Conservation (phyloP, 768 basidiomycete species). For the Tulasnella sp. region DNA sequence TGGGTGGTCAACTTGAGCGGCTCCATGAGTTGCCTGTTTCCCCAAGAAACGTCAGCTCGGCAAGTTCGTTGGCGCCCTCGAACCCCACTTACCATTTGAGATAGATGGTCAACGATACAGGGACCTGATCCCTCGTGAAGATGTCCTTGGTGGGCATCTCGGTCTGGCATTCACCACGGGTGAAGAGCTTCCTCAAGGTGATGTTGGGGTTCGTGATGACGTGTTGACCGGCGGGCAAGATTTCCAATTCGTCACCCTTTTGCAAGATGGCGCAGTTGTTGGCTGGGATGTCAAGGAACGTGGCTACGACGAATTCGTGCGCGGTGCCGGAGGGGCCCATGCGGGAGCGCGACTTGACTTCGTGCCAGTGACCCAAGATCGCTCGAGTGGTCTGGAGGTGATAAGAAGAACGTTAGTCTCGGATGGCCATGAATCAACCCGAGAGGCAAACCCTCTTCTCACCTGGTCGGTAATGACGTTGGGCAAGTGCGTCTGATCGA, state of each 20-base stretch:
- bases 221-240: conserved; percentile 77
- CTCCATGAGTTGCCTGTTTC: conserved; percentile 48
- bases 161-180: conserved; percentile 71
- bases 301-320: conserved; percentile 71
- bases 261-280: conserved; percentile 85
- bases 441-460: neutral
- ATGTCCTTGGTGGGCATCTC: conserved; percentile 69
- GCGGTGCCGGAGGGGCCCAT: conserved; percentile 40
- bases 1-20: conserved; percentile 71
- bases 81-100: conserved; percentile 60
- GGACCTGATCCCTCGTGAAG: conserved; percentile 83
- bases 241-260: conserved; percentile 71
- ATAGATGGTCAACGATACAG: conserved; percentile 78
- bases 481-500: conserved; percentile 78
- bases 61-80: neutral
- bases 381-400: conserved; percentile 54
- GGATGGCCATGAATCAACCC: too few relatives aligned
- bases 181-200: conserved; percentile 73
- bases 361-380: conserved; percentile 67
- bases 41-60: neutral
- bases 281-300: conserved; percentile 79
- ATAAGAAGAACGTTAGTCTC: neutral
- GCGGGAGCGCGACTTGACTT: conserved; percentile 71
- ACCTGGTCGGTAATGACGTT: conserved; percentile 43
- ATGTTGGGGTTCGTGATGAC: conserved; percentile 82